Conservation (phyloP, 2,329 filamentous ascomycete genomes). For the Periconia digitata region DNA sequence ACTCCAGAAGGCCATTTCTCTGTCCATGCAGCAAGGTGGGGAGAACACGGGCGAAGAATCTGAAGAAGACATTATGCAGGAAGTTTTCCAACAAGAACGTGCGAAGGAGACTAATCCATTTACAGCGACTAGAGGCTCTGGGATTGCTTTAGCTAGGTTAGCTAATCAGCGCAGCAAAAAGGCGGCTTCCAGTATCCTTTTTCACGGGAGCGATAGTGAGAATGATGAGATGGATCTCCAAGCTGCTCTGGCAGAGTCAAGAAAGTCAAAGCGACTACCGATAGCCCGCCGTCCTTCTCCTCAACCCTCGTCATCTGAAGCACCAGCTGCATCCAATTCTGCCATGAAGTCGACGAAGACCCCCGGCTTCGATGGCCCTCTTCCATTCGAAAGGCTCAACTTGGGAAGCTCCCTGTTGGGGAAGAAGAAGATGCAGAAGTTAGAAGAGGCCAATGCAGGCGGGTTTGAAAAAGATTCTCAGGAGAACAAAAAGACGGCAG, state of each 20-base stretch:
- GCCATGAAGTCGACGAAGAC: constrained; percentile 55
- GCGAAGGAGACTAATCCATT: constrained; percentile 48
- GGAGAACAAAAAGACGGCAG: constrained; percentile 49
- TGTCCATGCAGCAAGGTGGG: constrained; percentile 71
- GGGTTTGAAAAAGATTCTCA: constrained; percentile 62
- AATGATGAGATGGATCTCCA: constrained; percentile 79
- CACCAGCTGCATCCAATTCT: constrained; percentile 21
- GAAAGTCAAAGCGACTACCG: constrained; percentile 50
- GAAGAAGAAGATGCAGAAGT: constrained; percentile 56
- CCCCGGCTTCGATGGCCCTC: constrained; percentile 70
- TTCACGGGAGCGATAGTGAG: constrained; percentile 57
- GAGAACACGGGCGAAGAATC: constrained; percentile 52
- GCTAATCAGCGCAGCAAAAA: constrained; percentile 74
- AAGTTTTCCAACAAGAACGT: constrained; percentile 50
- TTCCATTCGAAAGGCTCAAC: constrained; percentile 84
- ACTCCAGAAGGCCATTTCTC: constrained; percentile 76
- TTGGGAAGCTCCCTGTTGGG: constrained; percentile 63
- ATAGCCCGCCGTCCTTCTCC: constrained; percentile 33
- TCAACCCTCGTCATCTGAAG: constrained; percentile 20
- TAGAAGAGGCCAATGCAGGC: constrained; percentile 59
- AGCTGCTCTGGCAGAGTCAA: constrained; percentile 72
- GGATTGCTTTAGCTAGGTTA: constrained; percentile 68
- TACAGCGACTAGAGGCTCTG: constrained; percentile 43
- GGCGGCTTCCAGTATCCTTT: constrained; percentile 32
- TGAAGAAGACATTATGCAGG: constrained; percentile 47